Base-by-base conservation (phyloP, 345 rosid species). In the Acer saccharum region DNA sequence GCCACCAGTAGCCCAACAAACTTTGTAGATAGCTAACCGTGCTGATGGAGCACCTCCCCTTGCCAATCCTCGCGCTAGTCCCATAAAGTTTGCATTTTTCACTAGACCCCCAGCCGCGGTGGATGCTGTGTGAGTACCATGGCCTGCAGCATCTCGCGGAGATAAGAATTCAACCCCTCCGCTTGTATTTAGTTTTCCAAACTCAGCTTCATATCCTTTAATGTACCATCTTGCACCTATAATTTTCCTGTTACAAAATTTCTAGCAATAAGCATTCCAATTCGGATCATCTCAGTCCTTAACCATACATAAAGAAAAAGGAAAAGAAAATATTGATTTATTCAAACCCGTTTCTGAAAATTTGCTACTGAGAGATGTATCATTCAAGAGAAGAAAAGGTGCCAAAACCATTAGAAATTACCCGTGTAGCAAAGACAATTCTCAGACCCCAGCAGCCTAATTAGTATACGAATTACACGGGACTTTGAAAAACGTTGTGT, bases 151-250 rank as follows among this genome's bases (percentile, higher is more conserved):
- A 77, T 86, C 89, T 2, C 88, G 80, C 14, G 86, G 78, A n/a
- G 85, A 85, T 62, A 79, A 75, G 77, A 81, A 86, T 75, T 88
- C 91, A 17, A 73, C 55, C 72, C 73, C 55, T 1, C 55, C n/a
- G 0, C 68, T 57, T 6, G 54, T 18, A 69, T 71, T 72, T 44
- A 76, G 29, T 29, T 69, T 78, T 68, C 89, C 87, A 18, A 84
- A 84, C 77, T 84, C 87, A 62, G 85, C 84, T 72, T 87, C 89
- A 32, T 87, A 87, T 74, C 89, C 89, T 74, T 82, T 82, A 75
- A 79, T 57, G 46, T 86, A 82, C 86, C 84, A 84, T 43, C 88
- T 86, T 17, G 86, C 89, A 6, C 91, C 89, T 0, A 86, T 84
- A 44, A 88, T 79, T 82, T 86, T 88, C 76, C 87, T 86, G 82